These are phyloP conservation scores for Fusarium beomiforme DNA, from an alignment of 2,329 filamentous ascomycete species.

Conservation along the genomic window DNA sequence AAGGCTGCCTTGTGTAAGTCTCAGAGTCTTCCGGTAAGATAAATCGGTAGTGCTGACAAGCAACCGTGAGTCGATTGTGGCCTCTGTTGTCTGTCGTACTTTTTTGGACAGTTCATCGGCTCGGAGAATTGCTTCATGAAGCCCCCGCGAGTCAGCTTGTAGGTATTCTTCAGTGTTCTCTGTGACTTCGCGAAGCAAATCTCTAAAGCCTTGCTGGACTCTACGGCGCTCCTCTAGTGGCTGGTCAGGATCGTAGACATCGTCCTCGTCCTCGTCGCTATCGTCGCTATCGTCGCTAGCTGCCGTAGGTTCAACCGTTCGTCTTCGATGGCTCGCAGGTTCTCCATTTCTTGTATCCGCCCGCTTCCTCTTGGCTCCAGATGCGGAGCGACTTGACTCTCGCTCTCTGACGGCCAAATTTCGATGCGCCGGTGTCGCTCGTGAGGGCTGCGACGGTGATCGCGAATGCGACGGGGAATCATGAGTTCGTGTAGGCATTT, in stretches of 20 bases:
- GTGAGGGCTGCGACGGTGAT: constrained; percentile 34
- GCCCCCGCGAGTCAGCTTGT: constrained; percentile 69
- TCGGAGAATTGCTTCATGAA: constrained; percentile 72
- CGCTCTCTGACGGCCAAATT: constrained; percentile 42
- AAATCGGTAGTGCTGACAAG: constrained; percentile 84
- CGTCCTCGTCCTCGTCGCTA: constrained; percentile 35
- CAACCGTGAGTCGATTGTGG: constrained; percentile 88
- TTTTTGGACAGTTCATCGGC: constrained; percentile 73
- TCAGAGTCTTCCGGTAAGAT: constrained; percentile 79
- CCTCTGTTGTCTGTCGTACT: constrained; percentile 89
- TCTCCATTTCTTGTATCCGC: constrained; percentile 38
- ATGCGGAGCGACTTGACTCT: constrained; percentile 31
- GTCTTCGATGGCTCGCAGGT: constrained; percentile 36
- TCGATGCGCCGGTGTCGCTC: constrained; percentile 32
- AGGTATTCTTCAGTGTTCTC: constrained; percentile 82
- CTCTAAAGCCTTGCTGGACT: constrained; percentile 75
- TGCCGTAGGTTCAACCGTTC: constrained; percentile 38
- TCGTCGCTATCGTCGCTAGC: constrained; percentile 36
- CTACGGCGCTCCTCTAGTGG: constrained; percentile 76
- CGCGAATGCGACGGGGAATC: constrained; percentile 36
- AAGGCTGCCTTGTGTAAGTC: constrained; percentile 76
- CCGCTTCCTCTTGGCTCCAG: constrained; percentile 48
- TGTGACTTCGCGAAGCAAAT: constrained; percentile 66
- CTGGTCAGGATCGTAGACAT: constrained; percentile 85
- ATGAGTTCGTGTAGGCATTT: constrained; percentile 43